These are phyloP conservation scores for Dissophora globulifera DNA, from an alignment of 192 early-diverging fungal genomes.

Conservation along the genomic window DNA sequence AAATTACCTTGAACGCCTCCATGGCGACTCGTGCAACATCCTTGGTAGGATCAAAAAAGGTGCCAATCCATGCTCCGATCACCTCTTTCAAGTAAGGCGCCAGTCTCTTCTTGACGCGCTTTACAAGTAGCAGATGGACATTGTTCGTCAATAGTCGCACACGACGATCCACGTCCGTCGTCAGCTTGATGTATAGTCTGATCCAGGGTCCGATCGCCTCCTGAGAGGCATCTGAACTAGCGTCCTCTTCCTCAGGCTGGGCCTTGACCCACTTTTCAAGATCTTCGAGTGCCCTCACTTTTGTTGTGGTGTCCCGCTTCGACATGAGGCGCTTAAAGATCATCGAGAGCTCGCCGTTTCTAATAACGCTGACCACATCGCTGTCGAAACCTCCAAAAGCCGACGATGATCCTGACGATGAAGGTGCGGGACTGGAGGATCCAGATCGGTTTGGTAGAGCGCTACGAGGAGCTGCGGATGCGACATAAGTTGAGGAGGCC, in stretches of 20 bases:
- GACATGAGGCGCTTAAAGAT: constrained; percentile 83
- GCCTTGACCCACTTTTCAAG: constrained; percentile 71
- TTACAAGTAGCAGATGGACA: constrained; percentile 75
- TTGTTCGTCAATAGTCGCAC: constrained; percentile 76
- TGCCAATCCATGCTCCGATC: constrained; percentile 85
- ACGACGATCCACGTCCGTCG: constrained; percentile 85
- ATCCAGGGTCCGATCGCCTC: constrained; percentile 61
- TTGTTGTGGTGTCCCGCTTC: constrained; percentile 91
- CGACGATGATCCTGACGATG: constrained; percentile 19
- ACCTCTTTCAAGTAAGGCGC: constrained; percentile 85
- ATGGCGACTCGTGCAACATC: constrained; percentile 77
- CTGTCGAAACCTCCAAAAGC: constrained; percentile 52
- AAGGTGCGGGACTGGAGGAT: constrained; percentile 15
- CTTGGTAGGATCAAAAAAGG: constrained; percentile 82
- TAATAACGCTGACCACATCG: constrained; percentile 48
- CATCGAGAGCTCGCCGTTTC: constrained; percentile 70
- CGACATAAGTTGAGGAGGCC: constrained; percentile 37
- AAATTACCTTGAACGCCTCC: constrained; percentile 73
- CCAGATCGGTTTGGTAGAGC: constrained; percentile 20
- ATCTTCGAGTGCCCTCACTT: constrained; percentile 88
- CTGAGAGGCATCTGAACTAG: constrained; percentile 61
- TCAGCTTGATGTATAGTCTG: constrained; percentile 70
- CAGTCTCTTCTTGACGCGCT: constrained; percentile 75
- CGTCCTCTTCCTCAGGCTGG: constrained; percentile 51
- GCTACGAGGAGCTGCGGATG: constrained; percentile 47